A percentile compares a stretch with the other conserved stretches of the same genome.
Conservation (phyloP, 1,284 basidiomycete genomes). For the Malassezia sp. region DNA sequence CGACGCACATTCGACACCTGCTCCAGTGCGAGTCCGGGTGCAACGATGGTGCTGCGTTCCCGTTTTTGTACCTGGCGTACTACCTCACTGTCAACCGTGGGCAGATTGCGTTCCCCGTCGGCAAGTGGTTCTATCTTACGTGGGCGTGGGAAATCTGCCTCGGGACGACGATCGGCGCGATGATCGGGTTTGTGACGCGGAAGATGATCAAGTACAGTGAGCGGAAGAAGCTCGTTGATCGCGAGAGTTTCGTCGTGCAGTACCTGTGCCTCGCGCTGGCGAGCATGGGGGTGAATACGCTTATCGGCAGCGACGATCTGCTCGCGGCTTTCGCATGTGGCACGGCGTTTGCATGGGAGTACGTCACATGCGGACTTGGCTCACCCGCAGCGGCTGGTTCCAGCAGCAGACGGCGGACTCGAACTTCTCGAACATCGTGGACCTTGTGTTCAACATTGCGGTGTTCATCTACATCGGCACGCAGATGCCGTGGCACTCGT, state of each 20-base stretch:
- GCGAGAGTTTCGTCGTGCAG: slow-evolving; percentile 82
- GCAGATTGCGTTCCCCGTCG: slow-evolving; percentile 55
- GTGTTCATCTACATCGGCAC: slow-evolving; percentile 47
- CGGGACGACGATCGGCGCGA: slow-evolving; percentile 65
- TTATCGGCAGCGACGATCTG: slow-evolving; percentile 43
- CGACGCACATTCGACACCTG: slow-evolving; percentile 82
- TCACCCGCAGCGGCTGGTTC: slow-evolving; percentile 64
- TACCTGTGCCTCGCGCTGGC: slow-evolving; percentile 74
- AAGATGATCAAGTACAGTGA: slow-evolving; percentile 94
- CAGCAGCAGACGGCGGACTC: slow-evolving; percentile 76
- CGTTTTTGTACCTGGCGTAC: slow-evolving; percentile 83
- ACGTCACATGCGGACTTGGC: too few species aligned
- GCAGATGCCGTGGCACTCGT: slow-evolving; percentile 43
- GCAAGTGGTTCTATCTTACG: slow-evolving; percentile 42
- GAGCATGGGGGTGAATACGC: slow-evolving; percentile 55
- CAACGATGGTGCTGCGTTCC: slow-evolving; percentile 66
- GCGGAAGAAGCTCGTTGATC: slow-evolving; percentile 75
- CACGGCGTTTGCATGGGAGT: slow-evolving; percentile 96
- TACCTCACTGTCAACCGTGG: slow-evolving; percentile 69
- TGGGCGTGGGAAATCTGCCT: slow-evolving; percentile 67
- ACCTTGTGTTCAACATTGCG: slow-evolving; percentile 54
- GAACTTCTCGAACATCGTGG: slow-evolving; percentile 91
- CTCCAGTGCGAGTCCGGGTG: slow-evolving; percentile 83
- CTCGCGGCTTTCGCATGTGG: slow-evolving; percentile 80
- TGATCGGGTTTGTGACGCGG: slow-evolving; percentile 71